phyloP scores from a whole-genome alignment of 495 filamentous ascomycete genomes.

The Daldinia loculata region DNA sequence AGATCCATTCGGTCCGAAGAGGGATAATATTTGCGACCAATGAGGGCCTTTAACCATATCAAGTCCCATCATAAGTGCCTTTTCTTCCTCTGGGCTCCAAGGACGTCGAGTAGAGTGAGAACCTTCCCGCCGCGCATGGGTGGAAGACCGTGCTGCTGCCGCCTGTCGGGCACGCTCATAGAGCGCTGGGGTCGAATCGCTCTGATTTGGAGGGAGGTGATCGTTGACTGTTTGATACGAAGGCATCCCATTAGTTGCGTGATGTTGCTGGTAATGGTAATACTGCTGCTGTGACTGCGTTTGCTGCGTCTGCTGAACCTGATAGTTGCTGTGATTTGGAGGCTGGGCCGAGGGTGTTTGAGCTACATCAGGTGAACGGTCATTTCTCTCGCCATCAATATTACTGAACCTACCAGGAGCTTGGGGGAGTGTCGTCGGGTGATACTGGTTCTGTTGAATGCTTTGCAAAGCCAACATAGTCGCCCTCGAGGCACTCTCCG shows the following conservation, averaged over 20 bases:
- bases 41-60: slow-evolving; percentile 93
- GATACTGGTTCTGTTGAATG: slow-evolving; percentile 48
- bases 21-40: slow-evolving; percentile 91
- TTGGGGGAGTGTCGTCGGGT: slow-evolving; percentile 46
- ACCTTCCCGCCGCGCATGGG: slow-evolving; percentile 75
- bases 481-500: slow-evolving; percentile 46
- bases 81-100: slow-evolving; percentile 91
- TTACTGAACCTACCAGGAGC: slow-evolving; percentile 39
- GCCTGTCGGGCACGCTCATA: slow-evolving; percentile 86
- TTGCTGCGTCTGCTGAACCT: slow-evolving; percentile 36
- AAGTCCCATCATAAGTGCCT: slow-evolving; percentile 89
- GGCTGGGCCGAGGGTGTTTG: slow-evolving; percentile 22
- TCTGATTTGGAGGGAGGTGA: slow-evolving; percentile 71
- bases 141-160: slow-evolving; percentile 80
- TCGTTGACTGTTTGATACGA: slow-evolving; percentile 49
- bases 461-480: slow-evolving; percentile 46
- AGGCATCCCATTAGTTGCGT: slow-evolving; percentile 21
- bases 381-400: not conserved
- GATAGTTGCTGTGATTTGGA: slow-evolving; percentile 46
- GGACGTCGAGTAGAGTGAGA: slow-evolving; percentile 85
- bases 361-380: slow-evolving; percentile 18
- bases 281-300: slow-evolving; percentile 31
- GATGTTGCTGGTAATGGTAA: slow-evolving; percentile 42
- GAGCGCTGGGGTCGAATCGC: slow-evolving; percentile 77
- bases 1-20: slow-evolving; percentile 85